These are phyloP conservation scores for Pholiota conissans DNA, from an alignment of 768 basidiomycete genomes.

Conservation along the genomic window DNA sequence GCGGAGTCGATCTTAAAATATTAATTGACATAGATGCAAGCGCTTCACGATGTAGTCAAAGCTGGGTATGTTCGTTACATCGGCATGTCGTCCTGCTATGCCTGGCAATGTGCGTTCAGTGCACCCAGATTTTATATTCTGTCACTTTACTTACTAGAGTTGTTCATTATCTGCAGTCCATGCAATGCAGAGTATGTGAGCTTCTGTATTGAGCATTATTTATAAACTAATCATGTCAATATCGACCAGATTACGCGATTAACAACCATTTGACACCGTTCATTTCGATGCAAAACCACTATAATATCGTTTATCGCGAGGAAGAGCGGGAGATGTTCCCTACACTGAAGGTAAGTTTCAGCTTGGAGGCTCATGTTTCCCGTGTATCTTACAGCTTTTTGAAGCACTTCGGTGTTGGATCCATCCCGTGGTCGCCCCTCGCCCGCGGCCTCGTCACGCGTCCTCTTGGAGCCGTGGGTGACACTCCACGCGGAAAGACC, in stretches of 20 bases:
- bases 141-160: background rate
- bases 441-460: constrained; percentile 45
- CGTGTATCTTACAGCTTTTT: background rate
- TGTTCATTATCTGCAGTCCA: constrained; percentile 37
- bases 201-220: background rate
- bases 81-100: constrained; percentile 58
- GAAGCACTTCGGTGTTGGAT: constrained; percentile 52
- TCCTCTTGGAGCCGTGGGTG: constrained; percentile 43
- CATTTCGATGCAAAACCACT: constrained; percentile 72
- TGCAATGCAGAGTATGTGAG: constrained; percentile 52
- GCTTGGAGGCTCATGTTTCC: background rate
- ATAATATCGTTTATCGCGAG: constrained; percentile 61
- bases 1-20: background rate
- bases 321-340: constrained; percentile 70
- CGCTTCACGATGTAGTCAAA: constrained; percentile 65
- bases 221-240: too few relatives aligned
- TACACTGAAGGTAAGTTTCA: constrained; percentile 42
- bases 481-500: constrained; percentile 20
- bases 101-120: constrained; percentile 48
- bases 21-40: constrained; percentile 52
- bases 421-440: constrained; percentile 62
- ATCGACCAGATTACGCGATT: constrained; percentile 57
- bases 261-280: constrained; percentile 58
- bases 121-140: too few relatives aligned
- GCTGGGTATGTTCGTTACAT: constrained; percentile 44